Evolutionary conservation across 2,329 filamentous ascomycete species (phyloP).

Genomic region (Albifimbria verrucaria): DNA sequence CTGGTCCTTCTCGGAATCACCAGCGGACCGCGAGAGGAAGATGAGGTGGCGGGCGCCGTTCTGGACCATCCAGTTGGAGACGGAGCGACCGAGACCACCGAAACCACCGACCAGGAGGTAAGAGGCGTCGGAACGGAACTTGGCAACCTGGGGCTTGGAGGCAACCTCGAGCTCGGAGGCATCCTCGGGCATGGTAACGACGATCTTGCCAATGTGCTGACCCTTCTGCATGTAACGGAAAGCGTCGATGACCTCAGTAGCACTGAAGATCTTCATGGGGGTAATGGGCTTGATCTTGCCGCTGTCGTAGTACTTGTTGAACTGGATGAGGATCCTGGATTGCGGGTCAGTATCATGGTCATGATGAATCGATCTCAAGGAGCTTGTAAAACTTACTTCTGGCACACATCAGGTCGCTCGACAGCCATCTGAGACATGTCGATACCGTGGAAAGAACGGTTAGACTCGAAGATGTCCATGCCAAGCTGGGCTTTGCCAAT

Average conservation of each 20-base stretch:
- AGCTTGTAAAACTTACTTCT: neutral
- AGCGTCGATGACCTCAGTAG: slow-evolving; percentile 29
- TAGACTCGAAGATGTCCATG: slow-evolving; percentile 40
- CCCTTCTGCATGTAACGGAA: slow-evolving; percentile 42
- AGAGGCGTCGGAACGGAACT: slow-evolving; percentile 14
- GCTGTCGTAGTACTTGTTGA: slow-evolving; percentile 7
- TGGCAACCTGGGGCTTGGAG: neutral
- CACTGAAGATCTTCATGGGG: slow-evolving; percentile 19
- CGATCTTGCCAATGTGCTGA: slow-evolving; percentile 38
- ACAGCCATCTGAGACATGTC: slow-evolving; percentile 24
- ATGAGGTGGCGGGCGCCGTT: slow-evolving; percentile 24
- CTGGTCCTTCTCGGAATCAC: neutral
- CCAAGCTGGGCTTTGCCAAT: slow-evolving; percentile 35
- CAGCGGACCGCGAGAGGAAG: slow-evolving; percentile 9
- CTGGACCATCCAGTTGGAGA: slow-evolving; percentile 25
- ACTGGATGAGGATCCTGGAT: neutral
- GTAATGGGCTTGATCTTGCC: slow-evolving; percentile 17
- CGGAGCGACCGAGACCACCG: slow-evolving; percentile 26
- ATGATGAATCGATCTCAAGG: neutral
- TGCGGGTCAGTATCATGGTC: neutral
- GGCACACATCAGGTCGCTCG: slow-evolving; percentile 6
- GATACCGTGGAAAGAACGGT: slow-evolving; percentile 29
- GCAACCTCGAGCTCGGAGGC: neutral
- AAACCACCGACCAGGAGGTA: slow-evolving; percentile 30
- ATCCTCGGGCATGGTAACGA: slow-evolving; percentile 23